These are phyloP conservation scores for Colletotrichum kahawae DNA, from an alignment of 2,329 filamentous ascomycete genomes.

Conservation along the genomic window DNA sequence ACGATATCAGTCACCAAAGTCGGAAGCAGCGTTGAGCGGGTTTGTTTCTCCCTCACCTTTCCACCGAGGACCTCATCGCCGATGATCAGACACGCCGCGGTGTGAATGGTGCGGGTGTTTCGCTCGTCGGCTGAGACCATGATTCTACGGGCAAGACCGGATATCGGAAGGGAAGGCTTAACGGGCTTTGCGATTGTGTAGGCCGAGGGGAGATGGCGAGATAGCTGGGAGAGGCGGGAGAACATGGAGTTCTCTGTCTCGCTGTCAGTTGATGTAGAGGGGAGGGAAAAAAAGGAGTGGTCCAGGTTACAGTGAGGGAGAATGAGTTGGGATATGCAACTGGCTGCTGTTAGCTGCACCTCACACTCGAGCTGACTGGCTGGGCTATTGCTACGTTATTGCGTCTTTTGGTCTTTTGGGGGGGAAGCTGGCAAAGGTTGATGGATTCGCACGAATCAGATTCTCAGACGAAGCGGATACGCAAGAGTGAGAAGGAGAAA, in stretches of 20 bases:
- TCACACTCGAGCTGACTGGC: neutral
- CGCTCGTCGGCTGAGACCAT: slow-evolving; percentile 59
- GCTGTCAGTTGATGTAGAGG: neutral
- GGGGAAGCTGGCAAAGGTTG: neutral
- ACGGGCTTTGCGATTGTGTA: slow-evolving; percentile 26
- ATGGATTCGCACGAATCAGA: slow-evolving; percentile 8
- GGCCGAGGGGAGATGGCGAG: slow-evolving; percentile 59
- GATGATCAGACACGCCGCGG: slow-evolving; percentile 91
- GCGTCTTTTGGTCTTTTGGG: neutral
- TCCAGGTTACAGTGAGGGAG: neutral
- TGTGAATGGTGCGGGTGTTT: slow-evolving; percentile 75
- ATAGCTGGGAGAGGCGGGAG: slow-evolving; percentile 74
- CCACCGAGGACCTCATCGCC: slow-evolving; percentile 96
- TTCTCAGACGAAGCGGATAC: slow-evolving; percentile 1
- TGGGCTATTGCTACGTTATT: neutral
- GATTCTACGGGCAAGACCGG: slow-evolving; percentile 33
- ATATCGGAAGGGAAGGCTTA: slow-evolving; percentile 27
- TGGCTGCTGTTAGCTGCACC: neutral
- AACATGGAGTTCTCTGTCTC: slow-evolving; percentile 64
- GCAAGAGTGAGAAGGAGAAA: neutral
- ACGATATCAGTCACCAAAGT: neutral
- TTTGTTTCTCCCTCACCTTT: slow-evolving; percentile 64
- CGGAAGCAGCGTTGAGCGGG: neutral
- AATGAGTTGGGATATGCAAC: neutral
- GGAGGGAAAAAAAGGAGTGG: neutral